Percentiles rank a stretch among this genome's conserved stretches.
Evolutionary conservation across 495 filamentous ascomycete species (phyloP).

Genomic region (Ascodesmis nigricans): DNA sequence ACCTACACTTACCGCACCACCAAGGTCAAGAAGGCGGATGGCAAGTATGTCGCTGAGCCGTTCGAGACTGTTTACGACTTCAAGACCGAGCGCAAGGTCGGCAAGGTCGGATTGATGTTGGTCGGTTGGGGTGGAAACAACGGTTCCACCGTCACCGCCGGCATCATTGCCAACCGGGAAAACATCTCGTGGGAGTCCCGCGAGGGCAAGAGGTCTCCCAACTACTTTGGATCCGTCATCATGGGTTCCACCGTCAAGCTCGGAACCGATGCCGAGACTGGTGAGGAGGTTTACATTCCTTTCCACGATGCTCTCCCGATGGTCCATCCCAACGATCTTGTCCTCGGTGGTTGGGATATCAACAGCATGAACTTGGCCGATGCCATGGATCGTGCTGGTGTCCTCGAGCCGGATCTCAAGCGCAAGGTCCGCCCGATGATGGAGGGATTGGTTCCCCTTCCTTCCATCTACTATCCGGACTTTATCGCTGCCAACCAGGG

Average conservation of each 20-base stretch:
- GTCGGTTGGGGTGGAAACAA: constrained; percentile 99
- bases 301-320: constrained; percentile 89
- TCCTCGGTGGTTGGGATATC: constrained; percentile 96
- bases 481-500: constrained; percentile 99
- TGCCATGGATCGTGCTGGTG: constrained; percentile 87
- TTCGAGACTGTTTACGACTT: constrained; percentile 87
- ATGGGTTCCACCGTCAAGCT: constrained; percentile 96
- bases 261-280: constrained; percentile 63
- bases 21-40: constrained; percentile 47
- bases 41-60: constrained; percentile 63
- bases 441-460: constrained; percentile 69
- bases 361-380: constrained; percentile 67
- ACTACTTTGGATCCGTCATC: constrained; percentile 94
- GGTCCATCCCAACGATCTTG: constrained; percentile 91
- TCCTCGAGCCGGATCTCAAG: constrained; percentile 87
- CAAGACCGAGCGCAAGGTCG: constrained; percentile 84
- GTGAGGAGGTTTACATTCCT: constrained; percentile 83
- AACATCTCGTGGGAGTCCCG: constrained; percentile 78
- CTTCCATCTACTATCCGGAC: constrained; percentile 94
- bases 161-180: constrained; percentile 87
- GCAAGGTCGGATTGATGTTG: constrained; percentile 90
- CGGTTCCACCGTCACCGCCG: constrained; percentile 87
- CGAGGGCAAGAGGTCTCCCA: constrained; percentile 61
- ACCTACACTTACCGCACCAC: constrained; percentile 92
- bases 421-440: constrained; percentile 75